Conservation (phyloP, 176 grass and related monocot species). For the Zoysia japonica region DNA sequence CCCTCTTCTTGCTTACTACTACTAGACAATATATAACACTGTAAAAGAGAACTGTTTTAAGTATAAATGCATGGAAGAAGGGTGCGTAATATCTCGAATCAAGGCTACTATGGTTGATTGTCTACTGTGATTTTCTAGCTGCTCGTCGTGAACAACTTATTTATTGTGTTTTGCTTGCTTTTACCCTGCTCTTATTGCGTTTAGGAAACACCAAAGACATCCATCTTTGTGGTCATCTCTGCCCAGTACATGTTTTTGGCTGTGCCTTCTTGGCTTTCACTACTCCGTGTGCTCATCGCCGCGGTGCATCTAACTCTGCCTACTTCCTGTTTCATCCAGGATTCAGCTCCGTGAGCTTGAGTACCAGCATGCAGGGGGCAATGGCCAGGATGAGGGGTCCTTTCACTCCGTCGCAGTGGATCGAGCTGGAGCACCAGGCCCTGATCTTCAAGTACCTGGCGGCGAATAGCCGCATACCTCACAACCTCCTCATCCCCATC, state of each 20-base stretch:
- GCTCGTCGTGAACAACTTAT: conserved; percentile 10
- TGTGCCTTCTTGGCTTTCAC: conserved; percentile 29
- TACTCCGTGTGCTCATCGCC: conserved; percentile 33
- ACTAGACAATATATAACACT: not conserved
- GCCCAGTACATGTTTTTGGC: conserved; percentile 39
- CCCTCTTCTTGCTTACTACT: conserved; percentile 1
- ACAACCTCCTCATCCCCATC: conserved; percentile 74
- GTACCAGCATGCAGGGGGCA: conserved; percentile 63
- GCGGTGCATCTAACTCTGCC: conserved; percentile 17
- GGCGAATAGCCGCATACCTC: conserved; percentile 74
- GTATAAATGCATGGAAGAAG: not conserved
- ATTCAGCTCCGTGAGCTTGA: conserved; percentile 60
- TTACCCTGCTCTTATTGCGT: conserved; percentile 23
- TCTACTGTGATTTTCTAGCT: not conserved
- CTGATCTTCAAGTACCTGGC: conserved; percentile 92
- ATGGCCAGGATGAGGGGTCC: conserved; percentile 77
- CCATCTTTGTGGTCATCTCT: conserved; percentile 39
- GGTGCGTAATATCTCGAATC: conserved; percentile 20
- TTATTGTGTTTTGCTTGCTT: conserved; percentile 26
- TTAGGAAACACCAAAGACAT: conserved; percentile 21
- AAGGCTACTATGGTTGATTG: conserved; percentile 12
- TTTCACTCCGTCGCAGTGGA: conserved; percentile 95
- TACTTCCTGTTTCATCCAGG: conserved; percentile 29
- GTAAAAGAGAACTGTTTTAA: not conserved
- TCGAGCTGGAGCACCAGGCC: conserved; percentile 95